Evolutionary conservation across 805 yeast species (phyloP), one percentile per base, ranked within the genome.

Genomic region (Yamadazyma nakazawae): DNA sequence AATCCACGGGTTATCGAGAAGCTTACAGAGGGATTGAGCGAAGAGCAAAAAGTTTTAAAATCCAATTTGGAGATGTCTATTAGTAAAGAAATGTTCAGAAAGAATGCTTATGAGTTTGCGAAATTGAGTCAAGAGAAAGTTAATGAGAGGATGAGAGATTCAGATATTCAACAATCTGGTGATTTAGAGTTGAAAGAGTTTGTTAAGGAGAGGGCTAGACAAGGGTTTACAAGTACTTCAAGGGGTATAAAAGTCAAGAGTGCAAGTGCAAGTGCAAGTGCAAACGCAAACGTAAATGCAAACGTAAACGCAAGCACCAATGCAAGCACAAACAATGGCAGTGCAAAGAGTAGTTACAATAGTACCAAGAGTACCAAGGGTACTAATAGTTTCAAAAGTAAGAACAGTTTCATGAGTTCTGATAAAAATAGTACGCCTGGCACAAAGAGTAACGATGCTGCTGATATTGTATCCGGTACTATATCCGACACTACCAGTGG

Each of bases 11-110:
- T 63, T 2, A 61, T 67, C 43, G 57, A 59, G 7, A 52, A 55
- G 21, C 57, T 67, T 39, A 60, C 66, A 37, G 61, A 53, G 43
- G 60, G 55, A 4, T 49, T 55, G 25, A 49, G 47, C 30, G 52
- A 48, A 2, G 50, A 44, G 5, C 35, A 53, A 32, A 56, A 57
- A 38, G 50, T 61, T 2, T 60, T 59, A 5, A 58, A 57, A 43
- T 54, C 61, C 21, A 56, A 59, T 26, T 49, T 68, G 40, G 70
- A 70, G 47, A 62, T 54, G 28, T 57, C 71, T 3, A 46, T 47
- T 1, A 53, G 54, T 37, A 58, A 56, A 37, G 48, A 49, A 3
- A 62, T 55, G 39, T 68, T 70, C 69, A 54, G 56, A 11, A 50
- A 44, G 37, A 54, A 55, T 40, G 41, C 57, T 37, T 39, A 45